phyloP scores from a whole-genome alignment of 2,329 filamentous ascomycete genomes.

The Aureobasidium sp. region DNA sequence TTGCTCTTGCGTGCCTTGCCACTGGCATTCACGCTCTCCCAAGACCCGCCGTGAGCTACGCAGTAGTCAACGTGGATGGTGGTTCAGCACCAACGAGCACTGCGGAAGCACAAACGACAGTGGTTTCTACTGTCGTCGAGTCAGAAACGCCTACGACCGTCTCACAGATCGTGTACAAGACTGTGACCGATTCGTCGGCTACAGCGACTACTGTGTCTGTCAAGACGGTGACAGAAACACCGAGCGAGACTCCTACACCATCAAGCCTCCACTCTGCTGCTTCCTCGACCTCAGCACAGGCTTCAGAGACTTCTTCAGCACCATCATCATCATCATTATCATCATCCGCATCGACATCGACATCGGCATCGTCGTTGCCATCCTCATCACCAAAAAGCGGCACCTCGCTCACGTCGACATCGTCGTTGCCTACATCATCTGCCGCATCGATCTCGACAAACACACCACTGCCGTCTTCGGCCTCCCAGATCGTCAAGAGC shows the following conservation, averaged over 20 bases:
- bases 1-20: conserved; percentile 18
- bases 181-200: conserved; percentile 8
- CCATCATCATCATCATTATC: conserved; percentile 7
- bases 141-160: conserved; percentile 11
- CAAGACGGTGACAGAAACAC: conserved; percentile 6
- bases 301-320: conserved; percentile 8
- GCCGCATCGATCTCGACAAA: neutral
- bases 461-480: neutral
- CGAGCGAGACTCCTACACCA: conserved; percentile 4
- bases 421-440: neutral
- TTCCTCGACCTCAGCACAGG: conserved; percentile 5
- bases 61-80: conserved; percentile 23
- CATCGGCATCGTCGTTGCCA: neutral
- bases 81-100: conserved; percentile 15
- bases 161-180: conserved; percentile 4
- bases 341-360: neutral
- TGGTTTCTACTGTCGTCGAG: conserved; percentile 19
- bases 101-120: conserved; percentile 13
- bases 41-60: conserved; percentile 21
- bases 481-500: neutral
- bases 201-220: neutral
- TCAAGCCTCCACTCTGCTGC: neutral
- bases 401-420: neutral
- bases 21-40: conserved; percentile 20
- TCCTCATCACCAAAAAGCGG: neutral